These are phyloP conservation scores for Magnolia changhungtana DNA, from an alignment of 164 flowering plant species.

Conservation along the genomic window DNA sequence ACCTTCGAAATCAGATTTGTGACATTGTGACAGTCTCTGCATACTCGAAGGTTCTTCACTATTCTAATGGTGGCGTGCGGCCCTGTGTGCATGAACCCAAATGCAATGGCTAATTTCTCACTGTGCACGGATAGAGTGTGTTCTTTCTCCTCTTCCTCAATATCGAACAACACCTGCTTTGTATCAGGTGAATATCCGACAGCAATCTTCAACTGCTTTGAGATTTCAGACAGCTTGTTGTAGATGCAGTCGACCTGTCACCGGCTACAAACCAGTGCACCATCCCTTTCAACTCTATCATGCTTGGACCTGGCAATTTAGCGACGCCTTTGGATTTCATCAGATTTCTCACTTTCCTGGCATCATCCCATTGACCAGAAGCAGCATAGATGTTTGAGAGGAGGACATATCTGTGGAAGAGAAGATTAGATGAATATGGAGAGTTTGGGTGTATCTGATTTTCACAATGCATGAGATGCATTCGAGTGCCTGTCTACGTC, in stretches of 20 bases:
- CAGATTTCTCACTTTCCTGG: constrained; percentile 18
- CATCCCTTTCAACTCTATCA: constrained; percentile 30
- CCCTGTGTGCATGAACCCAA: constrained; percentile 18
- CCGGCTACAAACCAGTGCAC: constrained; percentile 29
- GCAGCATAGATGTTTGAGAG: constrained; percentile 28
- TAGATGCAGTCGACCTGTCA: constrained; percentile 20
- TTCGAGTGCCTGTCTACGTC: neutral
- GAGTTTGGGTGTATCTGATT: neutral
- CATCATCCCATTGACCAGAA: constrained; percentile 25
- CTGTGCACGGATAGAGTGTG: constrained; percentile 25
- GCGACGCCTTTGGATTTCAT: constrained; percentile 21
- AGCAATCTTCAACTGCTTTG: constrained; percentile 11
- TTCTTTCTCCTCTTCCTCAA: constrained; percentile 37
- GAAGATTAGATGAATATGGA: neutral
- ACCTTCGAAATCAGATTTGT: constrained; percentile 41
- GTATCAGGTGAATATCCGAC: constrained; percentile 31
- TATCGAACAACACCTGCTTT: constrained; percentile 23
- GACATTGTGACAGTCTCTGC: constrained; percentile 21
- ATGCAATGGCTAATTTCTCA: constrained; percentile 39
- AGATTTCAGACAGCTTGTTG: constrained; percentile 24
- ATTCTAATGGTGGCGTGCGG: constrained; percentile 13
- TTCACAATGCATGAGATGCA: neutral
- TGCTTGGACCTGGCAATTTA: constrained; percentile 24
- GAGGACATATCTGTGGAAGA: constrained; percentile 25
- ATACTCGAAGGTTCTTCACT: constrained; percentile 26